A percentile compares a stretch with the other conserved stretches of the same genome.
These are phyloP conservation scores for Phytophthora nicotianae DNA, from an alignment of 352 stramenopile species.

Conservation along the genomic window DNA sequence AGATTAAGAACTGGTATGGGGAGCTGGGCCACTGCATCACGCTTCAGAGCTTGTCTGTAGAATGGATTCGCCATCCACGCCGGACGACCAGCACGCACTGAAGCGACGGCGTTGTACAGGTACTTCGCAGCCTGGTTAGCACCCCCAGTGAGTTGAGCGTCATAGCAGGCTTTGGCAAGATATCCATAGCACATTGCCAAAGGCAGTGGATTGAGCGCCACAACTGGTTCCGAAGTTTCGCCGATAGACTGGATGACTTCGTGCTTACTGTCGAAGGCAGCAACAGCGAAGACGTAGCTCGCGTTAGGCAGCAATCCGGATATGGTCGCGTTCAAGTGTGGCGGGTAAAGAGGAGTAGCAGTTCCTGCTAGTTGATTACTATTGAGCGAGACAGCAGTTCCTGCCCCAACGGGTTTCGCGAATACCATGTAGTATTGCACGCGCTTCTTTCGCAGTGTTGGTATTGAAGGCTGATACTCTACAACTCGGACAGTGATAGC, in stretches of 20 bases:
- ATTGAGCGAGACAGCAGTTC: slow-evolving; percentile 79
- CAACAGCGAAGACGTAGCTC: slow-evolving; percentile 85
- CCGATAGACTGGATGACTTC: slow-evolving; percentile 75
- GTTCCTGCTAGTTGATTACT: slow-evolving; percentile 73
- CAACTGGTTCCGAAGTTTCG: slow-evolving; percentile 59
- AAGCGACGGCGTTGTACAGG: slow-evolving; percentile 59
- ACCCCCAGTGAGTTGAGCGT: slow-evolving; percentile 31
- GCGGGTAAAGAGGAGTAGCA: slow-evolving; percentile 47
- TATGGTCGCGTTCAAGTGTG: slow-evolving; percentile 41
- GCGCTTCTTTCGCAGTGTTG: slow-evolving; percentile 30
- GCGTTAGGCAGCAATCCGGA: slow-evolving; percentile 67
- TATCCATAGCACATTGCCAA: slow-evolving; percentile 75
- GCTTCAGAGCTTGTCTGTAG: slow-evolving; percentile 63
- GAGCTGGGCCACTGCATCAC: slow-evolving; percentile 47
- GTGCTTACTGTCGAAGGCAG: slow-evolving; percentile 69
- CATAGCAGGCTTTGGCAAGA: slow-evolving; percentile 57
- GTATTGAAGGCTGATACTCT: slow-evolving; percentile 36
- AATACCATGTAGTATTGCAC: slow-evolving; percentile 84
- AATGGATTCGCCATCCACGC: slow-evolving; percentile 67
- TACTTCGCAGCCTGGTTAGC: slow-evolving; percentile 47
- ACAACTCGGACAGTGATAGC: slow-evolving; percentile 58
- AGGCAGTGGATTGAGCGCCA: slow-evolving; percentile 70
- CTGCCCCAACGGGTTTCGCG: slow-evolving; percentile 66
- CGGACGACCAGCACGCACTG: slow-evolving; percentile 29
- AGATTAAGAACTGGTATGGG: slow-evolving; percentile 60